Evolutionary conservation across 352 stramenopile species (phyloP).

Genomic region (Phytophthora megakarya): DNA sequence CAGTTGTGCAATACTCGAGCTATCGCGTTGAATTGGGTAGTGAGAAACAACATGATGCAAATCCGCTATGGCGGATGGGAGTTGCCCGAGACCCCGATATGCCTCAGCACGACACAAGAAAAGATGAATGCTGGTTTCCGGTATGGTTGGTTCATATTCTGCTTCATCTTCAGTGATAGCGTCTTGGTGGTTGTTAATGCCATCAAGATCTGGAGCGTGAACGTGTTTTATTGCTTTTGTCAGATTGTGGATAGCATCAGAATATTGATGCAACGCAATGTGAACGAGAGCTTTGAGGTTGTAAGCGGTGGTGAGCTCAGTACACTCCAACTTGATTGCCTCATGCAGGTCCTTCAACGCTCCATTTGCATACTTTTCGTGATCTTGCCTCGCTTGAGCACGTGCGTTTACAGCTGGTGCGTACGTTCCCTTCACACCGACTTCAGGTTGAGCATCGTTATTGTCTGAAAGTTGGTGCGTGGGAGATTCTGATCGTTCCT

Average conservation of each 20-base stretch:
- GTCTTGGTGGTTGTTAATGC: constrained; percentile 24
- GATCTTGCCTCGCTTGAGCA: constrained; percentile 10
- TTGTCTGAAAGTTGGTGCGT: not conserved
- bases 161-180: constrained; percentile 6
- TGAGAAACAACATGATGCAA: constrained; percentile 40
- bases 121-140: constrained; percentile 38
- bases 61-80: constrained; percentile 50
- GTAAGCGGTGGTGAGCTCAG: constrained; percentile 42
- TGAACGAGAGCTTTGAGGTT: constrained; percentile 46
- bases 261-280: constrained; percentile 39
- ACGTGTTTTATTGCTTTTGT: constrained; percentile 43
- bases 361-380: constrained; percentile 15
- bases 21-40: constrained; percentile 31
- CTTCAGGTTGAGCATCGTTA: constrained; percentile 10
- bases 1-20: constrained; percentile 16
- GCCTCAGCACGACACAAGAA: constrained; percentile 54
- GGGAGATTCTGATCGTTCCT: constrained; percentile 15
- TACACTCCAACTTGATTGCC: constrained; percentile 28
- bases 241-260: constrained; percentile 45
- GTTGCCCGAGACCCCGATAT: constrained; percentile 49
- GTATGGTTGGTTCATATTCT: constrained; percentile 9
- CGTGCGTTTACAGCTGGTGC: constrained; percentile 16
- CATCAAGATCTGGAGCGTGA: constrained; percentile 1
- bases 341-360: constrained; percentile 42
- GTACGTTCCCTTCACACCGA: constrained; percentile 8